These are phyloP conservation scores for Pseudocohnilembus persalinus DNA, from an alignment of 169 alveolate species.

Conservation along the genomic window DNA sequence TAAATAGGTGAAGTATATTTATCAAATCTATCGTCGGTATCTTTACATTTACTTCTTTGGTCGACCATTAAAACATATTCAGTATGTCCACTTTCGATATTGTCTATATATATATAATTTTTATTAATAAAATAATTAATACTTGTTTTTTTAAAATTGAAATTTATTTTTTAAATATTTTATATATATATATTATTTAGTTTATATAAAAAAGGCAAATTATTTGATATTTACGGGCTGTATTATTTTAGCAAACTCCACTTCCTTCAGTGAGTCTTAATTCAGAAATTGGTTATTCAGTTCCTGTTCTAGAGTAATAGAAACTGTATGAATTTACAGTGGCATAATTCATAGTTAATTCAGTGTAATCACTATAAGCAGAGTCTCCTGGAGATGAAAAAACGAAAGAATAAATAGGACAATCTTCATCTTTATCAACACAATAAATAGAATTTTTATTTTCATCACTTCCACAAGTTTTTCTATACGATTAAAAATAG, in stretches of 20 bases:
- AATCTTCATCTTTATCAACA: background rate
- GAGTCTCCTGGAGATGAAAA: background rate
- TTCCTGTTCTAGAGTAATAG: background rate
- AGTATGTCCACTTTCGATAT: background rate
- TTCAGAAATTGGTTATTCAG: slow-evolving; percentile 1
- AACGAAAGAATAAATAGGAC: slow-evolving; percentile 4
- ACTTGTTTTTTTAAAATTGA: too few relatives aligned
- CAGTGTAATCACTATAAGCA: background rate
- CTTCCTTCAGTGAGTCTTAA: slow-evolving; percentile 2
- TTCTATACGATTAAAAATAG: background rate
- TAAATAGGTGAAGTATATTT: background rate
- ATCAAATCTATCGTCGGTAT: background rate
- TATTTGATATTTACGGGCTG: too few relatives aligned
- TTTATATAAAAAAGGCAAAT: too few relatives aligned
- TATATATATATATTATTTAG: too few relatives aligned
- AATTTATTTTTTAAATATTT: too few relatives aligned
- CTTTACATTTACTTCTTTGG: background rate
- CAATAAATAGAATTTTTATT: background rate
- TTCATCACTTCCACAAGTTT: background rate
- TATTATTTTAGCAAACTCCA: slow-evolving; percentile 11
- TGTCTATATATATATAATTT: background rate
- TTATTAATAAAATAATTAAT: too few relatives aligned
- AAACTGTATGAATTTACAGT: background rate
- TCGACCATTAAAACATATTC: slow-evolving; percentile 1
- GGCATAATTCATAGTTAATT: background rate